phyloP scores from a whole-genome alignment of 306 rosid species.

The Sicyos edulis region DNA sequence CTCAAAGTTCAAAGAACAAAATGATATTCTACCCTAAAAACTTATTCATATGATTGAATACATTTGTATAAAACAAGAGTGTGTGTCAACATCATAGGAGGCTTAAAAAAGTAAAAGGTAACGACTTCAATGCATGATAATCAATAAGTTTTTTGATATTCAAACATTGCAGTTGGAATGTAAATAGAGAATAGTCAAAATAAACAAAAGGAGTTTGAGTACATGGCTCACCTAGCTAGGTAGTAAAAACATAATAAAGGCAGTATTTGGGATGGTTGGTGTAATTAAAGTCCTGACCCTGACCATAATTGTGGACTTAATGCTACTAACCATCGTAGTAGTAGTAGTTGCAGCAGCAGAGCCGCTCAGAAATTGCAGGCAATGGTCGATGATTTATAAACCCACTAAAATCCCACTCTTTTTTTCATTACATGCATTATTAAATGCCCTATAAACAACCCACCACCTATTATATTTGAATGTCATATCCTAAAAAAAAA shows the following conservation, averaged over 20 bases:
- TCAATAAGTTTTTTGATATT: too few relatives aligned
- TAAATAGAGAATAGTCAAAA: too few relatives aligned
- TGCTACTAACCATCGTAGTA: not conserved
- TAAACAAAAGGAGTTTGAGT: not conserved
- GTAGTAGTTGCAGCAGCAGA: not conserved
- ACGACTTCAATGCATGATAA: too few relatives aligned
- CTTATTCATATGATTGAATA: too few relatives aligned
- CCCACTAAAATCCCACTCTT: not conserved
- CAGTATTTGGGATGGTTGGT: not conserved
- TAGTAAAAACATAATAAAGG: not conserved
- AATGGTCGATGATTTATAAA: not conserved
- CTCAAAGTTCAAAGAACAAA: too few relatives aligned
- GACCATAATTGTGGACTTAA: not conserved
- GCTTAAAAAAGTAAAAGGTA: too few relatives aligned
- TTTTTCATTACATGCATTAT: not conserved
- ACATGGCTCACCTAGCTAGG: not conserved
- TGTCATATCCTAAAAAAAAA: too few relatives aligned
- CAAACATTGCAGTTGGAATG: too few relatives aligned
- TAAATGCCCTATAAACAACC: not conserved
- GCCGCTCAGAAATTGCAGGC: not conserved
- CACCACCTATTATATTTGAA: not conserved
- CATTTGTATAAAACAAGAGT: too few relatives aligned
- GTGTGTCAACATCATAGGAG: too few relatives aligned
- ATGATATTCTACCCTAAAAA: too few relatives aligned
- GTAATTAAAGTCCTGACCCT: not conserved